Evolutionary conservation across 768 basidiomycete genomes (phyloP), one percentile per base, ranked within the genome.

Genomic region (Pisolithus albus): DNA sequence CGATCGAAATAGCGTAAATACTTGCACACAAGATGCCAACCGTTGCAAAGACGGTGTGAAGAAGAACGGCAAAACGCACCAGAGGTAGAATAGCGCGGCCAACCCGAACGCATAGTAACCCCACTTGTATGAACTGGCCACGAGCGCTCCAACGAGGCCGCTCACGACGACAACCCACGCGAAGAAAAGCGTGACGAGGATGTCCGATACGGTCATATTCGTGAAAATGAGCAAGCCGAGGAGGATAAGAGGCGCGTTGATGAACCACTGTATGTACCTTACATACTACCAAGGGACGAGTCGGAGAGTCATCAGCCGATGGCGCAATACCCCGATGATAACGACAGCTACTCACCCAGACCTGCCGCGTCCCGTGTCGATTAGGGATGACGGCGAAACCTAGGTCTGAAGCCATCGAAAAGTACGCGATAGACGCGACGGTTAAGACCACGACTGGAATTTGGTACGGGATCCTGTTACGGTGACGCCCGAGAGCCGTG

Each of bases 351-450:
- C 70, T 46, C 67, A 81, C 72, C 75, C 74, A 73, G 66, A 72
- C 68, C 60, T 66, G 72, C 19, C 72, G 73, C 1, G 70, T 70
- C 3, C 56, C 50, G 5, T 56, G 40, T 8, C 52, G 59, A 60
- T 5, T 21, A 46, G 74, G 51, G 55, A 81, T 59, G 36, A 76
- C 69, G 0, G 78, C 74, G 40, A 64, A 65, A 11, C 81, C 80
- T 37, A 82, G 68, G 59, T 80, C 71, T 18, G 78, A 79, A 0
- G 79, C 80, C 79, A 81, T 79, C 11, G 72, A 66, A 62, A 78
- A 79, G 66, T 78, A 79, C 1, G 75, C 62, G 40, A 81, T 63
- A 11, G 68, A 57, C 3, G 75, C 67, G 0, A 77, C 78, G 16
- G 72, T 64, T 19, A 81, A 61, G 37, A 81, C 67, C 51, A 79